Evolutionary conservation across 148 eudicot species (phyloP).

Genomic region (Suaeda aralocaspica): DNA sequence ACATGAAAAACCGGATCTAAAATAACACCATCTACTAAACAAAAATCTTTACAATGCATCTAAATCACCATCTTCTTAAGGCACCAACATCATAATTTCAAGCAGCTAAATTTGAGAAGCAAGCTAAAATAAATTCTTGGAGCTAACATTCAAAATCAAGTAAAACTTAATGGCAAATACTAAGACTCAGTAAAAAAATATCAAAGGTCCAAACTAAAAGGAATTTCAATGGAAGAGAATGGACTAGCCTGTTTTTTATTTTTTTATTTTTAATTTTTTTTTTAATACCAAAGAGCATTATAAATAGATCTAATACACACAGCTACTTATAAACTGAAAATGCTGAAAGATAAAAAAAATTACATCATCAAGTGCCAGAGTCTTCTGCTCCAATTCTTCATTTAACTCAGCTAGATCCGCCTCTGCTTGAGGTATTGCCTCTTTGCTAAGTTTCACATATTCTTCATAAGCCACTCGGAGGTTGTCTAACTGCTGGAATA

Average conservation of each 20-base stretch:
- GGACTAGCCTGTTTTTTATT: too few species aligned
- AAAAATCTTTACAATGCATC: background rate
- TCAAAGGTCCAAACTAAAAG: too few species aligned
- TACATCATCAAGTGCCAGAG: conserved; percentile 93
- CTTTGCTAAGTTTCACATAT: conserved; percentile 58
- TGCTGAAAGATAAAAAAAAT: conserved; percentile 24
- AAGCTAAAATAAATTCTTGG: background rate
- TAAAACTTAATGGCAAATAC: too few species aligned
- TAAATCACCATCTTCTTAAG: background rate
- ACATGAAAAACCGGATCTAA: background rate
- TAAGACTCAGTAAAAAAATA: too few species aligned
- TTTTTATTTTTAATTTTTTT: too few species aligned
- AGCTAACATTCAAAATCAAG: too few species aligned
- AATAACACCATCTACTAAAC: background rate
- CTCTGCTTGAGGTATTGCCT: conserved; percentile 71
- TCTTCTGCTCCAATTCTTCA: conserved; percentile 71
- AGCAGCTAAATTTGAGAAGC: background rate
- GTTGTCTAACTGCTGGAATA: conserved; percentile 76
- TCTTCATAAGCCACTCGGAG: conserved; percentile 81
- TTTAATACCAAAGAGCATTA: too few species aligned
- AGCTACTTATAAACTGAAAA: too few species aligned
- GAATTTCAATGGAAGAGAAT: too few species aligned
- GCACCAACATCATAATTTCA: too few species aligned
- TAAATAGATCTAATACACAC: too few species aligned
- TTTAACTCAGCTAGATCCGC: conserved; percentile 54